Conservation (phyloP, 176 grass and related monocot species). For the Avena atlantica region DNA sequence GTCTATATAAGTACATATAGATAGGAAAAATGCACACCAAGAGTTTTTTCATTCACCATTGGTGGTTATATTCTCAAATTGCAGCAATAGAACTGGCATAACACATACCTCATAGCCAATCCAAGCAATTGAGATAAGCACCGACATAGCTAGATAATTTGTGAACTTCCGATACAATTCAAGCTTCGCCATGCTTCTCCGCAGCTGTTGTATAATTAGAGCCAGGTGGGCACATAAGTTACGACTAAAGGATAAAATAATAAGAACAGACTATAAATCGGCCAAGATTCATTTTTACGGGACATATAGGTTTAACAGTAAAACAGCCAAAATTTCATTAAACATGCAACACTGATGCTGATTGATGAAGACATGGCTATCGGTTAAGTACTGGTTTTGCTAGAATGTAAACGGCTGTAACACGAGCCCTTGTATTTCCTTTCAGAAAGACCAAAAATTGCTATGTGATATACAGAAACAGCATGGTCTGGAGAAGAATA, state of each 20-base stretch:
- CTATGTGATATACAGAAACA: not conserved
- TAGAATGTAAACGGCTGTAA: slow-evolving; percentile 5
- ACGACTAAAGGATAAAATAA: not conserved
- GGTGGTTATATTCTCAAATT: slow-evolving; percentile 16
- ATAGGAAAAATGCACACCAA: not conserved
- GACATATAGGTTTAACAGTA: not conserved
- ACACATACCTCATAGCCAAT: slow-evolving; percentile 98
- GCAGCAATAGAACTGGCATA: slow-evolving; percentile 28
- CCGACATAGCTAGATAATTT: slow-evolving; percentile 84
- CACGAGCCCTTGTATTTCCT: not conserved
- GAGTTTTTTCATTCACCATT: slow-evolving; percentile 23
- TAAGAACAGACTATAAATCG: not conserved
- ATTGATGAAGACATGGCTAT: slow-evolving; percentile 12
- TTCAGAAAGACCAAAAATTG: not conserved
- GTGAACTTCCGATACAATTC: slow-evolving; percentile 97
- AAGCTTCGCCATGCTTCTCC: slow-evolving; percentile 96
- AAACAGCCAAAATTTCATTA: not conserved
- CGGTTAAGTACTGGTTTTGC: slow-evolving; percentile 7
- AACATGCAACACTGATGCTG: slow-evolving; percentile 35
- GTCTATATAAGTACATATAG: slow-evolving; percentile 13
- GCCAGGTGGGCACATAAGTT: slow-evolving; percentile 31
- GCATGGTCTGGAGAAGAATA: not conserved
- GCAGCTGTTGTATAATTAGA: slow-evolving; percentile 60
- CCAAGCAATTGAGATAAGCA: slow-evolving; percentile 97
- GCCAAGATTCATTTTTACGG: not conserved